Conservation (phyloP, 1,284 basidiomycete genomes). For the Ceratobasidium sp. region DNA sequence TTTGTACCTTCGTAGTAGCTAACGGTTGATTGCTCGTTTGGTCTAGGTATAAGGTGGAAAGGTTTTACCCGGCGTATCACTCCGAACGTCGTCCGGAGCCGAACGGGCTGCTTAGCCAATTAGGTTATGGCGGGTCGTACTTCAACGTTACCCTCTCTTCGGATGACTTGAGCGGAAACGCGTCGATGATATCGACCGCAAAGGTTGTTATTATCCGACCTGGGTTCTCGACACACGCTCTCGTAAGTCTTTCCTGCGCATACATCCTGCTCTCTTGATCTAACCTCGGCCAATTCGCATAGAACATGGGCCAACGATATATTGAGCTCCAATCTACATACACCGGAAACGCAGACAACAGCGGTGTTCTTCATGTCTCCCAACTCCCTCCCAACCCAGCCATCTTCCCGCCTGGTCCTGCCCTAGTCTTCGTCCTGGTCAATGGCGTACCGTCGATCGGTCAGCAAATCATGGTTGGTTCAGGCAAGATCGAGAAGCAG, state of each 20-base stretch:
- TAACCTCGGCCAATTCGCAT: neutral
- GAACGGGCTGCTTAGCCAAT: constrained; percentile 72
- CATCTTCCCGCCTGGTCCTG: constrained; percentile 87
- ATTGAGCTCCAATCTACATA: constrained; percentile 64
- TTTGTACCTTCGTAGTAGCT: no score
- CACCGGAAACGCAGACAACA: constrained; percentile 79
- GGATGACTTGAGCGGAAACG: constrained; percentile 73
- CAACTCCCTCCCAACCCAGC: constrained; percentile 85
- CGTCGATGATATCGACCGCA: constrained; percentile 76
- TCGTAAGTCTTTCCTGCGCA: constrained; percentile 54
- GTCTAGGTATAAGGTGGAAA: constrained; percentile 86
- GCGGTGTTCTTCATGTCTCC: constrained; percentile 74
- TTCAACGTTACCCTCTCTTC: constrained; percentile 67
- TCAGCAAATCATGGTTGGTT: constrained; percentile 79
- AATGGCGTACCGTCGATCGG: constrained; percentile 87
- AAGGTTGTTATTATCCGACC: constrained; percentile 83
- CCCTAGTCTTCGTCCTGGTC: constrained; percentile 81
- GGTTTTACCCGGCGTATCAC: constrained; percentile 88
- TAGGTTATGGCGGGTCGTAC: constrained; percentile 84
- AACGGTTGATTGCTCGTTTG: no score
- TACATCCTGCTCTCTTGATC: neutral
- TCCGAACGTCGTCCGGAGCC: constrained; percentile 75
- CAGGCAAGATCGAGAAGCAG: constrained; percentile 77
- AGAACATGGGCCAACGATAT: constrained; percentile 89
- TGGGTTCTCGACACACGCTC: constrained; percentile 93